These are phyloP conservation scores for Parmelia sp. DNA, from an alignment of 495 filamentous ascomycete species.

Conservation along the genomic window DNA sequence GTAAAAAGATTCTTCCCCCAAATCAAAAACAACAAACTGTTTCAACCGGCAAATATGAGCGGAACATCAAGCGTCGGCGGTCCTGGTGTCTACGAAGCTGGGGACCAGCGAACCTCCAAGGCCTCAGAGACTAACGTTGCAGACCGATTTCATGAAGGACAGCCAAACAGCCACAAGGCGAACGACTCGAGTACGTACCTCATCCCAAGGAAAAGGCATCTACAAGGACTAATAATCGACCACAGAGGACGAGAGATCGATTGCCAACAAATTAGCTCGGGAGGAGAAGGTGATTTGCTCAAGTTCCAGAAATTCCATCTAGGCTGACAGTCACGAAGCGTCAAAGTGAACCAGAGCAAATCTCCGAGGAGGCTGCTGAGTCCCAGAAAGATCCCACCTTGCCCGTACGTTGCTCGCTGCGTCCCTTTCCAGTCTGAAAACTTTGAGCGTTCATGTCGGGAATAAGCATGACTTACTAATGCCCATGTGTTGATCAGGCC, in stretches of 20 bases:
- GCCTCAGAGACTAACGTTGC: conserved; percentile 47
- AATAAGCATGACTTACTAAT: neutral
- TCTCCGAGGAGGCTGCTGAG: conserved; percentile 48
- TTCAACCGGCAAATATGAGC: conserved; percentile 22
- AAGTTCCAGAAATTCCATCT: neutral
- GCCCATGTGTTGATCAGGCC: conserved; percentile 42
- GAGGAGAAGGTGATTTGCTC: conserved; percentile 43
- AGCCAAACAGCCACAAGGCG: conserved; percentile 55
- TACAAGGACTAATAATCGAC: neutral
- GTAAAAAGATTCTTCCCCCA: too few species aligned
- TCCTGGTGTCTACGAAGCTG: conserved; percentile 51
- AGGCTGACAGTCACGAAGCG: conserved; percentile 29
- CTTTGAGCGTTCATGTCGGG: neutral
- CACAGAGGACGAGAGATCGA: conserved; percentile 70
- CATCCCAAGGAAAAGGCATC: neutral
- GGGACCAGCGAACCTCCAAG: conserved; percentile 65
- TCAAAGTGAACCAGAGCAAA: conserved; percentile 34
- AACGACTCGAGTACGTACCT: conserved; percentile 60
- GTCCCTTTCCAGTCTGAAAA: too few species aligned
- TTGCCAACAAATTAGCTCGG: conserved; percentile 67
- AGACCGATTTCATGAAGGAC: conserved; percentile 61
- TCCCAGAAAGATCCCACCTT: conserved; percentile 60
- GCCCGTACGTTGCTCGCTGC: conserved; percentile 47
- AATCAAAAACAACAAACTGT: neutral
- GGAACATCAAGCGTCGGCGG: conserved; percentile 50